These are phyloP conservation scores for Arabidopsis thaliana DNA, from an alignment of 345 rosid genomes.

Conservation along the genomic window DNA sequence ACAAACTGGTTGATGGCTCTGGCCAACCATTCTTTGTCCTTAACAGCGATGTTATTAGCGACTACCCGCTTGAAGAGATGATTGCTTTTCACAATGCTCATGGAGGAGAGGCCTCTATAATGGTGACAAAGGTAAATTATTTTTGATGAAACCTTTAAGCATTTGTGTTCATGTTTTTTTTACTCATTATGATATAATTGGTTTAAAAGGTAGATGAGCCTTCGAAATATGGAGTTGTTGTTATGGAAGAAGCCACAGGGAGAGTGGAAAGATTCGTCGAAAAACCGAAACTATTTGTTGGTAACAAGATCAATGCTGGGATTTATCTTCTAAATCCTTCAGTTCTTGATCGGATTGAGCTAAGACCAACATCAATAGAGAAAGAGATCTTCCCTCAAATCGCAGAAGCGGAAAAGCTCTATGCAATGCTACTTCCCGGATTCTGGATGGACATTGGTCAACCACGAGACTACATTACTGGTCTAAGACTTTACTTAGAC, in stretches of 20 bases:
- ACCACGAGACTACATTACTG: constrained; percentile 82
- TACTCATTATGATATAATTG: background rate
- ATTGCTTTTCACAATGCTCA: constrained; percentile 79
- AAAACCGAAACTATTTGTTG: constrained; percentile 83
- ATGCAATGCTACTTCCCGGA: constrained; percentile 89
- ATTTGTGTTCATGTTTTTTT: background rate
- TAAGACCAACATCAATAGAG: constrained; percentile 89
- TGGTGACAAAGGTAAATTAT: constrained; percentile 90
- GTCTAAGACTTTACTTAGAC: constrained; percentile 83
- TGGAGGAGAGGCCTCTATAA: constrained; percentile 94
- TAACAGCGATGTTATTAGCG: constrained; percentile 91
- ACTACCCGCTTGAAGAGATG: constrained; percentile 78
- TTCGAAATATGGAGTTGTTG: constrained; percentile 93
- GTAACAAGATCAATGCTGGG: constrained; percentile 93
- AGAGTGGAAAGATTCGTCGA: constrained; percentile 81
- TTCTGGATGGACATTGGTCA: constrained; percentile 99
- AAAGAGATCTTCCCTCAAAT: constrained; percentile 89
- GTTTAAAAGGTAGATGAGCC: constrained; percentile 85
- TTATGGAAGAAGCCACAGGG: constrained; percentile 81
- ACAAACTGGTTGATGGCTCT: constrained; percentile 66
- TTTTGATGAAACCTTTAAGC: too few relatives aligned
- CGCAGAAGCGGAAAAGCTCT: constrained; percentile 63
- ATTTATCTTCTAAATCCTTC: constrained; percentile 80
- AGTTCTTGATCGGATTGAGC: constrained; percentile 77
- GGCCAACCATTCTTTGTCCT: constrained; percentile 88